A percentile compares a stretch with the other conserved stretches of the same genome.
phyloP scores from a whole-genome alignment of 116 monocot species.

The Phalaenopsis hybrid region DNA sequence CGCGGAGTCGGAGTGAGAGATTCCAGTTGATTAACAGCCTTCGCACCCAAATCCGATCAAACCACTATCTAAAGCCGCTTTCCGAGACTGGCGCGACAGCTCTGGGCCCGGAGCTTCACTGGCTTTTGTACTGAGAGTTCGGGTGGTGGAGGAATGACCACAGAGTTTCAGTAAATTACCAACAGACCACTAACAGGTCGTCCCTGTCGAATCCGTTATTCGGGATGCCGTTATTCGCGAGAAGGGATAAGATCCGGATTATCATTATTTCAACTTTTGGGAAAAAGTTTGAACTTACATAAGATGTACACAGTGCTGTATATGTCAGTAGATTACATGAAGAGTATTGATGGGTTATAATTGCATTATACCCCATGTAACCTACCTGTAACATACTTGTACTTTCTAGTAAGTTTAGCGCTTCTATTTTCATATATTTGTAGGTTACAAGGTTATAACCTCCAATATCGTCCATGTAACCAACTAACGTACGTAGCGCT shows the following conservation, averaged over 20 bases:
- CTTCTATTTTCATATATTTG: too few relatives aligned
- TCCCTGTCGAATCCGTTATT: slow-evolving; percentile 1
- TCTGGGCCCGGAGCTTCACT: background rate
- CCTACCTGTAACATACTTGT: too few relatives aligned
- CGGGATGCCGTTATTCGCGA: background rate
- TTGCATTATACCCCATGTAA: too few relatives aligned
- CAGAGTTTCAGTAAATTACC: background rate
- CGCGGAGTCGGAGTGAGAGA: background rate
- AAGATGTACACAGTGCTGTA: too few relatives aligned
- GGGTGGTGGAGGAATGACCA: background rate
- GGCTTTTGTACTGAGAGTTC: background rate
- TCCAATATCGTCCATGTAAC: too few relatives aligned
- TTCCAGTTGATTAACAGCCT: background rate
- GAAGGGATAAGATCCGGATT: background rate
- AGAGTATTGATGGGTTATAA: too few relatives aligned
- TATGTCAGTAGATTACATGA: too few relatives aligned
- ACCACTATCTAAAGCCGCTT: background rate
- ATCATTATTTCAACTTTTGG: too few relatives aligned
- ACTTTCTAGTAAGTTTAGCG: too few relatives aligned
- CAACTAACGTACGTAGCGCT: too few relatives aligned
- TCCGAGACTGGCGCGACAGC: background rate
- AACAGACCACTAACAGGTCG: background rate
- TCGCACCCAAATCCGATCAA: background rate
- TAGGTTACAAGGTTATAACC: too few relatives aligned
- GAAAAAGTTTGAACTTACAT: too few relatives aligned